Conservation (phyloP, 768 basidiomycete species). For the Termitomyces sp. region DNA sequence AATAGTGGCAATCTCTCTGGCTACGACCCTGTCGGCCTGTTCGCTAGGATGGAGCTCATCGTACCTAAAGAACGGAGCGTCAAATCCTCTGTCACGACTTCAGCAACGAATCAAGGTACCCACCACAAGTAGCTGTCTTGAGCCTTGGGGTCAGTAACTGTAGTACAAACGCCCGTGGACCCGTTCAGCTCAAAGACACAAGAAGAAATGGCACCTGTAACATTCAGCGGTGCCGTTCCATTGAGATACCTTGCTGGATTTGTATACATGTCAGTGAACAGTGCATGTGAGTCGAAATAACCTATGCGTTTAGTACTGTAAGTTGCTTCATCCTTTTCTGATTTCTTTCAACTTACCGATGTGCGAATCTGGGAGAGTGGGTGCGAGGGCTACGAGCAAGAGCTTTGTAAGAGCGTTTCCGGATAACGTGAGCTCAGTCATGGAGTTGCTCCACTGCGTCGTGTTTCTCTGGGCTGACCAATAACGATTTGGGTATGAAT, state of each 20-base stretch:
- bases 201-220: constrained; percentile 47
- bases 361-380: constrained; percentile 49
- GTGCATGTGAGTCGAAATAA: constrained; percentile 57
- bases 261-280: constrained; percentile 57
- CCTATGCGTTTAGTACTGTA: constrained; percentile 27
- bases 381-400: constrained; percentile 46
- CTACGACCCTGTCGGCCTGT: constrained; percentile 39
- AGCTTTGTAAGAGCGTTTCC: constrained; percentile 52
- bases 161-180: constrained; percentile 27
- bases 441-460: constrained; percentile 55
- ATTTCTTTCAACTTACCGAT: constrained; percentile 38
- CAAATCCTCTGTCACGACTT: neutral
- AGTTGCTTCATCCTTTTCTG: neutral
- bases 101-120: constrained; percentile 10
- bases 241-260: constrained; percentile 55
- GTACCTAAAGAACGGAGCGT: constrained; percentile 18
- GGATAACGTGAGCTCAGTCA: constrained; percentile 47
- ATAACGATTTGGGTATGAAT: constrained; percentile 47
- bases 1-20: constrained; percentile 36
- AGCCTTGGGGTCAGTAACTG: constrained; percentile 25
- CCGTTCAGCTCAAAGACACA: constrained; percentile 39
- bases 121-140: constrained; percentile 51
- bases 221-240: constrained; percentile 59
- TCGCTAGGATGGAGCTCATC: constrained; percentile 38
- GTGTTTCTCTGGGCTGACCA: constrained; percentile 51